Conservation (phyloP, 345 rosid species). For the Salix viminalis region DNA sequence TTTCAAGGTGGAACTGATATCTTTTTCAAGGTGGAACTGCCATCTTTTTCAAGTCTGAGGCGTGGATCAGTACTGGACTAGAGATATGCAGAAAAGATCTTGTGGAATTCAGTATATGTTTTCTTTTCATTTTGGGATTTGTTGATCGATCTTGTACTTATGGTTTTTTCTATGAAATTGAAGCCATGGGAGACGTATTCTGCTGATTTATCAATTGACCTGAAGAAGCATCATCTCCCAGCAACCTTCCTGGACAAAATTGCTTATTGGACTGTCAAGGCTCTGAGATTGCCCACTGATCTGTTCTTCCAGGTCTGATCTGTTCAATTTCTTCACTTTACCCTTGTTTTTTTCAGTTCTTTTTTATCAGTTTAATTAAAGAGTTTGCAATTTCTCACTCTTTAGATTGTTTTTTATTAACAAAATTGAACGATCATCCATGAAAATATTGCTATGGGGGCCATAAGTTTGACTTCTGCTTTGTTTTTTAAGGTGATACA, state of each 20-base stretch:
- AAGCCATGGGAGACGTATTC: constrained; percentile 77
- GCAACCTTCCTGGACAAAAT: constrained; percentile 52
- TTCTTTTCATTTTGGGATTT: neutral
- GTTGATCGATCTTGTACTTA: neutral
- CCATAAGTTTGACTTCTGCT: neutral
- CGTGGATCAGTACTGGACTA: no score
- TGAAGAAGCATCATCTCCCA: constrained; percentile 66
- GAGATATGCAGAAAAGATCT: neutral
- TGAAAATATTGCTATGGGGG: neutral
- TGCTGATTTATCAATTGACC: constrained; percentile 56
- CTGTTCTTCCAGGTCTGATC: constrained; percentile 58
- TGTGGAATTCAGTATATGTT: neutral
- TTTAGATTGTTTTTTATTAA: neutral
- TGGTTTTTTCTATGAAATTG: constrained; percentile 5
- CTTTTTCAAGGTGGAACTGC: neutral
- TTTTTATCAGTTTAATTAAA: neutral
- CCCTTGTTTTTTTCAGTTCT: no score
- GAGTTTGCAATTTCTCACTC: neutral
- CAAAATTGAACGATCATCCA: neutral
- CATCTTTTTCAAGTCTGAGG: no score
- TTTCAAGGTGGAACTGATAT: neutral
- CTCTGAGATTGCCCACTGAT: constrained; percentile 69
- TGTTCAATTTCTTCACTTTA: neutral
- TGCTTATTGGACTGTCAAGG: constrained; percentile 60
- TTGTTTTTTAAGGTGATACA: neutral